Evolutionary conservation across 108 stramenopile genomes (phyloP), one percentile per base, ranked within the genome.

Genomic region (Aurantiochytrium sp.): DNA sequence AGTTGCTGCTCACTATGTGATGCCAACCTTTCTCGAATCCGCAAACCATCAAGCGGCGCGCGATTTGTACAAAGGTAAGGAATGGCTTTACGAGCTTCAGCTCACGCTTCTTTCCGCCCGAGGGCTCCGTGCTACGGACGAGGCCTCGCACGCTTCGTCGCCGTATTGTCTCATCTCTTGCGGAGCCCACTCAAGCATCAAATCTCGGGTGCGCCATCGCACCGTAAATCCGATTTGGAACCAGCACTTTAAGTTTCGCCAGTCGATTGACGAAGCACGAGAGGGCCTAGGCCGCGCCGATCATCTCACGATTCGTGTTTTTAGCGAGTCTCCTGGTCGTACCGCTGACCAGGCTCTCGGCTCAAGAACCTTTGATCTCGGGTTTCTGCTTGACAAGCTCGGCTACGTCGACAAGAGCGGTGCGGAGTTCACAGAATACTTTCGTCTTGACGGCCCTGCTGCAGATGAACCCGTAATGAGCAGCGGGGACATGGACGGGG

Each of bases 191-290:
- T 44, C 5, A 5, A 14, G 47, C n/a, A 43, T 83, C 23, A 83
- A 51, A 21, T 83, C 73, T 43, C 35, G 21, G 49, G 47, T 83
- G 21, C 44, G 49, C 19, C 44, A 83, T n/a, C 47, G 49, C 5
- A 83, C 73, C 44, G n/a, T 25, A 45, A 83, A 83, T 43, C 73
- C 73, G 49, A 51, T 83, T 51, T 83, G 73, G 73, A 83, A 83
- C 49, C 47, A 83, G 25, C 44, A 83, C 23, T 83, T 83, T 43
- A 83, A 45, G 44, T 83, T 83, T 51, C 44, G 49, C 10, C 47
- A 21, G 18, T 51, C 47, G 14, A 21, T 83, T 51, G 73, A 83
- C 25, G 21, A 45, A 10, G 44, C 73, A 8, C 73, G 73, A 8
- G 73, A 51, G 73, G 73, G 73, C 5, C 49, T 83, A 5, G 73